Evolutionary conservation across 176 grass and related monocot genomes (phyloP), one percentile per base, ranked within the genome.

Genomic region (Juncus inflexus): DNA sequence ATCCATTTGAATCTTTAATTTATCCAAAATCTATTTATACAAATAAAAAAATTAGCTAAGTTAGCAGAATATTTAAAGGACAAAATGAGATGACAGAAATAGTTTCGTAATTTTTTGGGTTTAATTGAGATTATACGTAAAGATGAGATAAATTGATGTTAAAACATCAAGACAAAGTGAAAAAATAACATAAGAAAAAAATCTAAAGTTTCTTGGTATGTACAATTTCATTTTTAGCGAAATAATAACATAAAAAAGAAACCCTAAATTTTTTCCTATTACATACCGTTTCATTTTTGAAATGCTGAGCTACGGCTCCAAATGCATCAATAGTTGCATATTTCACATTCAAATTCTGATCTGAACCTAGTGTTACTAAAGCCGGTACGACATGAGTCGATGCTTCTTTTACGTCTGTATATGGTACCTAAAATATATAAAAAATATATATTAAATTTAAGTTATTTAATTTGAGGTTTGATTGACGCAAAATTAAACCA

Each of bases 1-100:
- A 80, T 97, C 87, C 92, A 97, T 91, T 82, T 97, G 91, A 79
- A 97, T 72, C 58, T 57, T 85, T 83, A 97, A 91, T 75, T 97
- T 97, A 73, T 97, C 92, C 73, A 97, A 74, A 79, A 97, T 74
- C 92, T 97, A 70, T 64, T 40, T 52, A 57, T 77, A 49, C 40
- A 53, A 37, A 68, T 58, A 40, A 57, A 55, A 28, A 28, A 28
- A 69, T 67, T 11, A 67, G 50, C 15, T 12, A 53, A 53, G 19
- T 53, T 37, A 35, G n/a, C 9, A 38, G 19, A 28, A 28, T 28
- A 28, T 28, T 28, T 28, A 28, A 1, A 28, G 19, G 19, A 28
- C 0, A 28, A 28, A 28, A 28, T 28, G 19, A 28, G 19, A 28
- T 28, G 19, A 28, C 19, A 28, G 19, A 28, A 28, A 28, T 28